phyloP scores from a whole-genome alignment of 2,329 filamentous ascomycete genomes.

The Trichoderma lentiforme region DNA sequence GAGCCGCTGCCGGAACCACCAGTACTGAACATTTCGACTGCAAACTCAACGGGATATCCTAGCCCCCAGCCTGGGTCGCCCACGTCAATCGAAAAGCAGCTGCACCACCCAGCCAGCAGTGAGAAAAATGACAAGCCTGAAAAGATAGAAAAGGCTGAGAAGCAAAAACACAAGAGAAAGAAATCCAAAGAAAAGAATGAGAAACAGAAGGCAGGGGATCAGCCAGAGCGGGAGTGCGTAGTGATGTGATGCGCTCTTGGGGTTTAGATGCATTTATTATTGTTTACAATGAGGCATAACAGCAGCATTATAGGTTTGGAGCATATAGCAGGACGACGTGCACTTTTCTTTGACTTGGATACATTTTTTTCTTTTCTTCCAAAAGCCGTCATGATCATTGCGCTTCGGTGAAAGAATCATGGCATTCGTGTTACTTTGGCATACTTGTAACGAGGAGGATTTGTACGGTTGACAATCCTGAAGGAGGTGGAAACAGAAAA shows the following conservation, averaged over 20 bases:
- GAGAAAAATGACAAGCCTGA: constrained; percentile 24
- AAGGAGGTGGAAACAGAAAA: background rate
- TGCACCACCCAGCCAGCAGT: background rate
- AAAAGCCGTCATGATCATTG: background rate
- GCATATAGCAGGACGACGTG: background rate
- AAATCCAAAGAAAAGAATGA: constrained; percentile 40
- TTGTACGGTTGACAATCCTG: background rate
- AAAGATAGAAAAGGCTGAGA: constrained; percentile 24
- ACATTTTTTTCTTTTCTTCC: background rate
- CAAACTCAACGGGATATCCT: constrained; percentile 27
- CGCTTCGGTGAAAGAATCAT: background rate
- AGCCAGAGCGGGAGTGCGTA: constrained; percentile 47
- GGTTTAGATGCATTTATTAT: background rate
- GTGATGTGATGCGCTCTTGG: constrained; percentile 39
- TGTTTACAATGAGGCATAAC: background rate
- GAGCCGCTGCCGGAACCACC: constrained; percentile 37
- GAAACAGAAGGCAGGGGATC: constrained; percentile 35
- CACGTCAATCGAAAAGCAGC: constrained; percentile 22
- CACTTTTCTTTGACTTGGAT: background rate
- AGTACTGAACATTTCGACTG: constrained; percentile 26
- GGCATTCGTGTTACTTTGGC: background rate
- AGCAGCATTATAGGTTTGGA: background rate
- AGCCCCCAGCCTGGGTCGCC: constrained; percentile 26
- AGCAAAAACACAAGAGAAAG: constrained; percentile 34
- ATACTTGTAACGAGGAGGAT: background rate